These are phyloP conservation scores for Fusarium nematophilum DNA, from an alignment of 2,329 filamentous ascomycete genomes.

Conservation along the genomic window DNA sequence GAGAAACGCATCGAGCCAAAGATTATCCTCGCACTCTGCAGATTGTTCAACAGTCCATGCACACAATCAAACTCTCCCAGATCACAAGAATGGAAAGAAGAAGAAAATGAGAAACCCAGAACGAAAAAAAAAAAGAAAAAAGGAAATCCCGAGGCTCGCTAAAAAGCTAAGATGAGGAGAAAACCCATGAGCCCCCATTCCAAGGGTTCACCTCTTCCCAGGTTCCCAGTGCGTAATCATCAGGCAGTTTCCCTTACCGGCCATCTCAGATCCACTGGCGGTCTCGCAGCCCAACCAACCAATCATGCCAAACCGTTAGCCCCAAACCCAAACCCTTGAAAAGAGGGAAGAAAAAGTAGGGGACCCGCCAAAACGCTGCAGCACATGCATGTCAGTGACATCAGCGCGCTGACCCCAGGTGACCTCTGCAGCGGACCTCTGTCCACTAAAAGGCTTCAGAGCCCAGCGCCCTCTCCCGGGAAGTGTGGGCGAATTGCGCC, in stretches of 20 bases:
- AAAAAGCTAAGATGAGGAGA: conserved; percentile 26
- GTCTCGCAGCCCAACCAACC: conserved; percentile 4
- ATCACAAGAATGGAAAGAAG: conserved; percentile 1
- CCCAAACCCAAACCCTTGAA: conserved; percentile 6
- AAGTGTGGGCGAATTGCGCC: conserved; percentile 31
- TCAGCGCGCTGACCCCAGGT: conserved; percentile 29
- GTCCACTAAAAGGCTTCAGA: not conserved
- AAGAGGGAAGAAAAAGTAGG: not conserved
- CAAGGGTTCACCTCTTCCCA: conserved; percentile 23
- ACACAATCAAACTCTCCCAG: not conserved
- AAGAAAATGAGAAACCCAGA: not conserved
- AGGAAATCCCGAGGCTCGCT: conserved; percentile 21
- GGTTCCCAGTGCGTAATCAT: conserved; percentile 27
- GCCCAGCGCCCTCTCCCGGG: conserved; percentile 1
- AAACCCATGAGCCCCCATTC: conserved; percentile 15
- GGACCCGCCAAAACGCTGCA: conserved; percentile 5
- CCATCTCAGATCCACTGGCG: conserved; percentile 30
- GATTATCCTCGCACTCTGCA: not conserved
- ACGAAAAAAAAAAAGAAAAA: conserved; percentile 5
- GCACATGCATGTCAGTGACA: conserved; percentile 28
- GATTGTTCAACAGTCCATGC: conserved; percentile 4
- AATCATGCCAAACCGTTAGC: conserved; percentile 23
- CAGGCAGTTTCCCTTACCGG: conserved; percentile 29
- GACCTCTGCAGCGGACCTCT: conserved; percentile 17
- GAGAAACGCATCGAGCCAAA: conserved; percentile 27